Base-by-base conservation (phyloP, 23 red algal genomes). In the Gracilaria vermiculophylla region DNA sequence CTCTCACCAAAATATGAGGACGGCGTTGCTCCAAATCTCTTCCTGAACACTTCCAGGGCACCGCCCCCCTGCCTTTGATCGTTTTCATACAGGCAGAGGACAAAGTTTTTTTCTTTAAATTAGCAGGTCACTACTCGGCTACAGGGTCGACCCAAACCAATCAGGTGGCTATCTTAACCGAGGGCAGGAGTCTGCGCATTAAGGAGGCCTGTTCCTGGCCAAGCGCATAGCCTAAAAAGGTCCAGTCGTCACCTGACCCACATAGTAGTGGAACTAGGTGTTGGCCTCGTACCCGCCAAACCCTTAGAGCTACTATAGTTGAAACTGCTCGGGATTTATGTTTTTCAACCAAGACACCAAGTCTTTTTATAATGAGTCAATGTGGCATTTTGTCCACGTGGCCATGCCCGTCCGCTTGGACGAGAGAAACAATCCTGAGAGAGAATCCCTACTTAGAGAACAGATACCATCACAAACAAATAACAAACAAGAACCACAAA, bases 201-300 rank as follows among this genome's bases (percentile, higher is more conserved):
- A 54, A 6, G 52, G 73, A 77, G 40, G 73, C 45, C 73, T 77
- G 73, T 20, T 24, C 7, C 73, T 47, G 73, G 23, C 73, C 54
- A 47, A 2, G 45, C 14, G 23, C 73, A 27, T 12, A 47, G 6
- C 45, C 23, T 53, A 53, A 77, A 77, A 41, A 70, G 43, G 45
- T 28, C 73, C 73, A 77, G 73, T 16, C 73, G 40, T 2, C 73
- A 77, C 47, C 73, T 28, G 73, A 53, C 73, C 41, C 17, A 43
- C 47, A 23, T 77, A 28, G 45, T 21, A 53, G 73, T 32, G 47
- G 39, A 72, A 72, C 29, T 55, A 52, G 17, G 47, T 47, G 10
- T 32, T 29, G 73, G 73, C 73, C 73, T 77, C 47, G 73, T 77
- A 77, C 25, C 20, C 41, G 5, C 7, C 64, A 70, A n/a, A n/a